Evolutionary conservation across 2,329 filamentous ascomycete species (phyloP), one percentile per base, ranked within the genome.

Genomic region (Cladosporium phlei): DNA sequence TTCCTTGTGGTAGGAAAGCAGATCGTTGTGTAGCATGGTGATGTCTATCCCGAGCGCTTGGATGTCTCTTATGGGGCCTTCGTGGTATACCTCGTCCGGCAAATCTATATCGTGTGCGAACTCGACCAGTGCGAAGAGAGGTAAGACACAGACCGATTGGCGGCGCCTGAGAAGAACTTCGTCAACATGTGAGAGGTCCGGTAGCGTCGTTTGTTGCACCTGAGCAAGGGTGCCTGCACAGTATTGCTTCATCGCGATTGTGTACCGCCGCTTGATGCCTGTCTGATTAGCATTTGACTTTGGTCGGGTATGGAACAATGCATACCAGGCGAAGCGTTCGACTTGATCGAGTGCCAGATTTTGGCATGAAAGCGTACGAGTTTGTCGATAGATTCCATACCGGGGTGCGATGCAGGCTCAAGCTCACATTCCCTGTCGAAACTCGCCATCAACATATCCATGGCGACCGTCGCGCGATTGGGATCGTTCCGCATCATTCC

Each of bases 91-190:
- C 8, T 30, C 5, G n/a, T 40, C 38, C 11, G 38, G 38, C n/a
- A 40, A 14, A 17, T 17, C n/a, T 20, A 40, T 29, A 12, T 29
- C 14, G 22, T 40, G 38, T 11, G 14, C 38, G n/a, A 29, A 29
- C 20, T 40, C 38, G 17, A 40, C 24, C n/a, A 40, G 38, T 8
- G 38, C 38, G 25, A 40, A 40, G 10, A 40, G 16, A 10, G 38
- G 17, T 20, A 19, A 12, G 25, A 40, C 38, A 22, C 38, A 40
- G n/a, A 40, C 38, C 14, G 38, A 40, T n/a, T 40, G 38, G 4
- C 38, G 24, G 10, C 24, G 17, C 19, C 11, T 17, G 10, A 8
- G 6, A 5, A 40, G 38, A 29, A 40, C 19, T 3, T 19, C 8
- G 25, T 28, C 25, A n/a, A n/a, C 10, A 28, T 28, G 25, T n/a